Base-by-base conservation (phyloP, 352 stramenopile species). In the Pilasporangium apinafurcum region DNA sequence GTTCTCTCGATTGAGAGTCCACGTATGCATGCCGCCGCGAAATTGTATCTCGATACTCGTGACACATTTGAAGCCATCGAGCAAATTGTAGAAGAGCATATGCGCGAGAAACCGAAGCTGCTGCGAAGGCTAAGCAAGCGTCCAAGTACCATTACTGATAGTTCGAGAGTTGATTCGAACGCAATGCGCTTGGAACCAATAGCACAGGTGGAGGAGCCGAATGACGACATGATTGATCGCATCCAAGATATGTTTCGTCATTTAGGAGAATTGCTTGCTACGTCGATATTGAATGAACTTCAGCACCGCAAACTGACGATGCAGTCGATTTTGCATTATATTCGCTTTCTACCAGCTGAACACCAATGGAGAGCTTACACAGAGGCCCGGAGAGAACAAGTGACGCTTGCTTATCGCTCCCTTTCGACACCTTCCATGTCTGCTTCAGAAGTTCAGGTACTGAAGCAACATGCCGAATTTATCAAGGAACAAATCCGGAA, bases 171-270 rank as follows among this genome's bases (percentile, higher is more conserved):
- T n/a, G 21, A 27, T 16, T n/a, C n/a, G n/a, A n/a, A n/a, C n/a
- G n/a, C n/a, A n/a, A n/a, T n/a, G n/a, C n/a, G n/a, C n/a, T n/a
- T n/a, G n/a, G n/a, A n/a, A n/a, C n/a, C n/a, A n/a, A n/a, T n/a
- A n/a, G n/a, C n/a, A n/a, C n/a, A n/a, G n/a, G n/a, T n/a, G n/a
- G 17, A 42, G n/a, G 47, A 33, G n/a, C 29, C 49, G 10, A 79
- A 64, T 41, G 66, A 83, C 13, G 59, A 47, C 28, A 51, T 73
- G 8, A 59, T 83, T 10, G 69, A 86, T 30, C 62, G 65, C 14
- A 84, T 89, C 50, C 66, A 89, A 26, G 69, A 83, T 25, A 77
- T 86, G 70, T 89, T 89, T 37, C 68, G 65, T 28, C 41, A 68
- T 43, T 56, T 89, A 30, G 73, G 77, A 24, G 61, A 64, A 17